Base-by-base conservation (phyloP, 306 rosid species). In the Acacia acuminata region DNA sequence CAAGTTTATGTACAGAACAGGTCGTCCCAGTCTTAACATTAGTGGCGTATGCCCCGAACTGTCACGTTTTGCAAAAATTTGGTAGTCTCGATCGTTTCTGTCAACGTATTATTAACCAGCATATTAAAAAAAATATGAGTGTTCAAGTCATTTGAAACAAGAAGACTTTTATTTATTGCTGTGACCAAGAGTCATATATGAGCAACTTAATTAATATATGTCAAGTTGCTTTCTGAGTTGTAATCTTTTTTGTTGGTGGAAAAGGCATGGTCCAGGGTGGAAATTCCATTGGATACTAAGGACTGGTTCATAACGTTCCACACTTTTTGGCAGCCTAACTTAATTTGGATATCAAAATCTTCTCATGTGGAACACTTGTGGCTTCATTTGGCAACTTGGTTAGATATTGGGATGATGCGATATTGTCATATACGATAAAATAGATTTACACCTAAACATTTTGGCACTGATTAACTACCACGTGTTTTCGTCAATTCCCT, bases 361-460 rank as follows among this genome's bases (percentile, higher is more conserved):
- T 38, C 75, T 84, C 88, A 72, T 77, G 83, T 77, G 80, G 82
- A 77, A 43, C 30, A 72, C 42, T 44, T 48, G 61, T 43, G 76
- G 58, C 20, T 51, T 51, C 58, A 51, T 51, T 4, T 51, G 58
- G 77, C 77, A 81, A 77, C 74, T 74, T 78, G 85, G 77, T 79
- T 43, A 53, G 82, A 76, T 76, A 61, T 71, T 25, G 69, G 16
- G 76, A 42, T 58, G 56, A 76, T 80, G 58, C 50, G 53, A 68
- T 20, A 71, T 64, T 76, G 51, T 56, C 65, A 51, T 80, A 12
- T 27, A 30, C 9, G 70, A 64, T 30, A 25, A 64, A 27, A 30
- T 64, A 64, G 16, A 25, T 71, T 24, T 53, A 42, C 36, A 63
- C 67, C 79, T 77, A 10, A 84, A 16, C 61, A 38, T 36, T 56